These are phyloP conservation scores for Xylaria castorea DNA, from an alignment of 495 filamentous ascomycete species.

Conservation along the genomic window DNA sequence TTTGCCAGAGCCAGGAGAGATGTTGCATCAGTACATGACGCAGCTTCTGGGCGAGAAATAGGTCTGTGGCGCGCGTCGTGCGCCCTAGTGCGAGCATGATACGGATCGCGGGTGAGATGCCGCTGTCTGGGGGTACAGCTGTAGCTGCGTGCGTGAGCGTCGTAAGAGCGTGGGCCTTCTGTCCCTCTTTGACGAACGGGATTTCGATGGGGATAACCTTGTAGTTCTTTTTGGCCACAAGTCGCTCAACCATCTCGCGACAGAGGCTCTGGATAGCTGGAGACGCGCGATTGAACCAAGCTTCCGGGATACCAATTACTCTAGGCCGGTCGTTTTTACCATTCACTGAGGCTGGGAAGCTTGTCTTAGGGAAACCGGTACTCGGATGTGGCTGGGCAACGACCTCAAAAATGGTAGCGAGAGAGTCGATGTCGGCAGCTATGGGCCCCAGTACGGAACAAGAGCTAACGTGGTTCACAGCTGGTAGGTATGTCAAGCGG, in stretches of 20 bases:
- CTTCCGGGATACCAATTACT: conserved; percentile 70
- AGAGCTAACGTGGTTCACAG: conserved; percentile 63
- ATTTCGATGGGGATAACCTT: conserved; percentile 69
- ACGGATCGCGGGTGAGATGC: conserved; percentile 68
- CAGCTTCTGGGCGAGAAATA: conserved; percentile 77
- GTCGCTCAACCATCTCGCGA: conserved; percentile 63
- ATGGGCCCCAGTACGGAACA: conserved; percentile 75
- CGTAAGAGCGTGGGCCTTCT: conserved; percentile 78
- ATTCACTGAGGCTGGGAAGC: neutral
- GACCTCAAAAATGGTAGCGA: conserved; percentile 73
- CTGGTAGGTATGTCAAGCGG: conserved; percentile 69
- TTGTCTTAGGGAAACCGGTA: conserved; percentile 52
- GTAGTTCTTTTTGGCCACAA: conserved; percentile 64
- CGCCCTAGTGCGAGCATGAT: conserved; percentile 70
- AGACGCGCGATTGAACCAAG: conserved; percentile 75
- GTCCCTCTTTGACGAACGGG: conserved; percentile 75
- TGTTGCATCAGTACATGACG: conserved; percentile 80
- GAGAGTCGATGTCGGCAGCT: conserved; percentile 73
- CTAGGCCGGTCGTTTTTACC: conserved; percentile 31
- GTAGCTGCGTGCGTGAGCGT: conserved; percentile 74
- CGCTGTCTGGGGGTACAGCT: conserved; percentile 37
- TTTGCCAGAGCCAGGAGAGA: conserved; percentile 69
- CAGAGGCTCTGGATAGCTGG: conserved; percentile 65
- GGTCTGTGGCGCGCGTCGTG: conserved; percentile 69
- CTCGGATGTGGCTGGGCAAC: conserved; percentile 73